These are phyloP conservation scores for Babesia ovis DNA, from an alignment of 169 alveolate genomes.

Conservation along the genomic window DNA sequence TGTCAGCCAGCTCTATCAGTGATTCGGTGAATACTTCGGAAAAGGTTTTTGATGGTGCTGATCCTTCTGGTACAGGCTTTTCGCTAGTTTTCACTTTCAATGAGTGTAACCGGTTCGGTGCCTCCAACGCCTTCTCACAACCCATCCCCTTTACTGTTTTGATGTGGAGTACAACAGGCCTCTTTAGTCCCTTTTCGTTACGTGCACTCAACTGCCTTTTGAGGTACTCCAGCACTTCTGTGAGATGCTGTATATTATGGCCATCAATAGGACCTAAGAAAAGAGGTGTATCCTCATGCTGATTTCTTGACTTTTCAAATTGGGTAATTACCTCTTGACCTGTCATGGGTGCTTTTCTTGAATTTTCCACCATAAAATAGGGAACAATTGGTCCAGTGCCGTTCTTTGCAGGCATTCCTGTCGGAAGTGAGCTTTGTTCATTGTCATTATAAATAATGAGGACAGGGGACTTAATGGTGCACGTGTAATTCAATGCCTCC, in stretches of 20 bases:
- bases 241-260: constrained; percentile 71
- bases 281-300: constrained; percentile 41
- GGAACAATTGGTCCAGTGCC: constrained; percentile 70
- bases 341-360: constrained; percentile 13
- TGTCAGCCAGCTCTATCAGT: constrained; percentile 68
- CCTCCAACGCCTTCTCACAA: constrained; percentile 72
- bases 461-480: constrained; percentile 78
- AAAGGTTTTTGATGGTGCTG: constrained; percentile 37
- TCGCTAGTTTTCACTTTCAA: constrained; percentile 49
- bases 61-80: neutral
- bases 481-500: constrained; percentile 83
- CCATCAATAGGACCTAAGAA: constrained; percentile 82
- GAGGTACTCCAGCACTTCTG: constrained; percentile 44
- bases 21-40: constrained; percentile 75
- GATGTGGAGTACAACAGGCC: constrained; percentile 78
- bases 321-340: constrained; percentile 31
- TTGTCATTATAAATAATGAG: constrained; percentile 85
- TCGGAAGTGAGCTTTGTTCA: constrained; percentile 83
- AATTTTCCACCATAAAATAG: constrained; percentile 30
- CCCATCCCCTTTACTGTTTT: constrained; percentile 80
- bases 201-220: constrained; percentile 13
- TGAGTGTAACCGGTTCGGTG: constrained; percentile 77
- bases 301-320: constrained; percentile 10
- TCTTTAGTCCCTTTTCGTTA: constrained; percentile 22
- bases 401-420: constrained; percentile 69